A percentile compares a stretch with the other conserved stretches of the same genome.
Evolutionary conservation across 495 filamentous ascomycete species (phyloP).

Genomic region (Annulohypoxylon bovei): DNA sequence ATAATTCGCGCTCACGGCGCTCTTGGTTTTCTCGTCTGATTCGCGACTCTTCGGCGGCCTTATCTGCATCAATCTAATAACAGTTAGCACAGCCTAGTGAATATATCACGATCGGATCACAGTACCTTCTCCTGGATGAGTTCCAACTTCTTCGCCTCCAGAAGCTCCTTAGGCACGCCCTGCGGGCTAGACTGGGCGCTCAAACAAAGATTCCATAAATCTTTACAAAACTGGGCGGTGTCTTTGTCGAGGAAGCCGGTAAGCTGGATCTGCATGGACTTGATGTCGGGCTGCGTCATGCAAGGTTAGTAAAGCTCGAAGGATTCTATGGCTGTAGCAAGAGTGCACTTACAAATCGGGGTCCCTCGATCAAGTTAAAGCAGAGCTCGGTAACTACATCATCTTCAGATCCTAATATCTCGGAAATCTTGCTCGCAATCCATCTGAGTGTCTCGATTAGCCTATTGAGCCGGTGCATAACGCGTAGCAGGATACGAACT

Average conservation of each 20-base stretch:
- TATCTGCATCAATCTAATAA: constrained; percentile 80
- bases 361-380: constrained; percentile 85
- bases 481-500: constrained; percentile 61
- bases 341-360: constrained; percentile 73
- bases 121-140: constrained; percentile 90
- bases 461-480: background rate
- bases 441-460: constrained; percentile 70
- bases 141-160: constrained; percentile 96
- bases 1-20: constrained; percentile 67
- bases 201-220: constrained; percentile 89
- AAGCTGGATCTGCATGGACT: constrained; percentile 90
- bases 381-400: constrained; percentile 94
- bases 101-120: background rate
- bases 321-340: constrained; percentile 8
- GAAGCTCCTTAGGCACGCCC: constrained; percentile 91
- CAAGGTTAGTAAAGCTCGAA: constrained; percentile 21
- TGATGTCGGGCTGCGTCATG: constrained; percentile 83
- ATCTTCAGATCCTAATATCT: constrained; percentile 89
- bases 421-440: constrained; percentile 87
- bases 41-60: constrained; percentile 78
- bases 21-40: constrained; percentile 68
- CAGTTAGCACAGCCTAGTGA: constrained; percentile 23
- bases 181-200: constrained; percentile 89
- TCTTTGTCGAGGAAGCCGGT: constrained; percentile 96
- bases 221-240: constrained; percentile 89